Evolutionary conservation across 139 green algal genomes (phyloP), one percentile per base, ranked within the genome.

Genomic region (Zygnema circumcarinatum): DNA sequence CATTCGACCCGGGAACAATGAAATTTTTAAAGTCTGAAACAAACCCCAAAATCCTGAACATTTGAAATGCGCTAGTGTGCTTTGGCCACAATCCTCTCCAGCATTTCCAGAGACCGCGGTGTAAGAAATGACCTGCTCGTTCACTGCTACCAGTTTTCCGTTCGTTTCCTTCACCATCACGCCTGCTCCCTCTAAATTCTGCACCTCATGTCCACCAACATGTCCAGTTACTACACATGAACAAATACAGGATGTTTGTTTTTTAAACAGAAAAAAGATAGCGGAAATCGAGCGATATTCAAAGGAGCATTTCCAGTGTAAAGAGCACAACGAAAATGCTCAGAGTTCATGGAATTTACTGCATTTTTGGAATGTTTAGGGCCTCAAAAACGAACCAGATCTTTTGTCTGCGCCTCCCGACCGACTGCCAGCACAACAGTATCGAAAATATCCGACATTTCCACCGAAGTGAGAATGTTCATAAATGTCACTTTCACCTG

Each of bases 351-450:
- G n/a, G n/a, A n/a, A n/a, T n/a, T n/a, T n/a, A n/a, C n/a, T n/a
- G n/a, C n/a, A n/a, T n/a, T n/a, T n/a, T n/a, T n/a, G n/a, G n/a
- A n/a, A n/a, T n/a, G n/a, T n/a, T n/a, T n/a, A 81, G 74, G 74
- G 3, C 38, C 52, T 1, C 11, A 1, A 79, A 35, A 54, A 94
- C 84, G 47, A 86, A 89, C 86, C 7, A 95, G 79, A 29, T 92
- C 76, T 1, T 72, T 39, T 1, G 92, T 94, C 20, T 80, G 42
- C 0, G 93, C 87, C 2, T 91, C 41, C 3, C 93, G 73, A 0
- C 93, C 92, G 32, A 94, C 91, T 1, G 93, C 93, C 56, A 94
- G 80, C 25, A 95, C 40, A 29, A 95, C 93, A 29, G 93, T 95
- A 90, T 95, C 92, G 47, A 90, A 95, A 38, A 78, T 73, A 62